These are phyloP conservation scores for Aspergillus nidulans DNA, from an alignment of 495 filamentous ascomycete species.

Conservation along the genomic window DNA sequence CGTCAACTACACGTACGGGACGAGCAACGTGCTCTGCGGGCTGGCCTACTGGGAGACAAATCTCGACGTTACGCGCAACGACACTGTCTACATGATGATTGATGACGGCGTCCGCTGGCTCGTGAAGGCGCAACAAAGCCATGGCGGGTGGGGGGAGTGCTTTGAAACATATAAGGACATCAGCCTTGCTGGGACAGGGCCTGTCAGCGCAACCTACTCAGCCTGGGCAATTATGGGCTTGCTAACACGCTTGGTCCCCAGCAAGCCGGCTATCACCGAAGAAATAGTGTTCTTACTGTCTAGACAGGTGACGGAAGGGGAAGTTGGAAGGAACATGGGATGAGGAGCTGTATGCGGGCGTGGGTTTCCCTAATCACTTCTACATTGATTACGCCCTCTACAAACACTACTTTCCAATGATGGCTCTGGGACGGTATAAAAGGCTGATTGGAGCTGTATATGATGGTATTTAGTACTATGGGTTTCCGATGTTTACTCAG, in stretches of 20 bases:
- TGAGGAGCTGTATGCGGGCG: conserved; percentile 25
- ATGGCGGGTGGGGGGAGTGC: conserved; percentile 37
- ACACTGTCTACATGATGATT: neutral
- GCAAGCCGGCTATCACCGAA: conserved; percentile 12
- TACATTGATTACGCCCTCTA: conserved; percentile 35
- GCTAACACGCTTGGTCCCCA: neutral
- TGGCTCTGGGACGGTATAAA: conserved; percentile 33
- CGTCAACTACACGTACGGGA: conserved; percentile 32
- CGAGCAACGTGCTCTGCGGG: conserved; percentile 27
- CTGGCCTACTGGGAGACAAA: conserved; percentile 9
- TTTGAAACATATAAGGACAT: conserved; percentile 20
- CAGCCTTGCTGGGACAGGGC: conserved; percentile 14
- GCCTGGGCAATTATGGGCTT: conserved; percentile 35
- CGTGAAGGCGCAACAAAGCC: conserved; percentile 22
- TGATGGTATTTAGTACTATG: no score
- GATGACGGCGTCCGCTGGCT: conserved; percentile 22
- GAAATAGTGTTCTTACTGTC: conserved; percentile 21
- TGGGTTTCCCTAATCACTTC: conserved; percentile 34
- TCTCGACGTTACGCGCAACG: neutral
- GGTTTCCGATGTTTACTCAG: no score
- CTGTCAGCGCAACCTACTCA: conserved; percentile 29
- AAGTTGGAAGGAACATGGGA: conserved; percentile 22
- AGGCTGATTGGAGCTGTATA: neutral
- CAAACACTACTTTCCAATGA: conserved; percentile 37
- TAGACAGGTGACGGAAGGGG: neutral